Percentiles rank a stretch among this genome's conserved stretches.
phyloP scores from a whole-genome alignment of 2,329 filamentous ascomycete genomes.

The Nemania bipapillata region DNA sequence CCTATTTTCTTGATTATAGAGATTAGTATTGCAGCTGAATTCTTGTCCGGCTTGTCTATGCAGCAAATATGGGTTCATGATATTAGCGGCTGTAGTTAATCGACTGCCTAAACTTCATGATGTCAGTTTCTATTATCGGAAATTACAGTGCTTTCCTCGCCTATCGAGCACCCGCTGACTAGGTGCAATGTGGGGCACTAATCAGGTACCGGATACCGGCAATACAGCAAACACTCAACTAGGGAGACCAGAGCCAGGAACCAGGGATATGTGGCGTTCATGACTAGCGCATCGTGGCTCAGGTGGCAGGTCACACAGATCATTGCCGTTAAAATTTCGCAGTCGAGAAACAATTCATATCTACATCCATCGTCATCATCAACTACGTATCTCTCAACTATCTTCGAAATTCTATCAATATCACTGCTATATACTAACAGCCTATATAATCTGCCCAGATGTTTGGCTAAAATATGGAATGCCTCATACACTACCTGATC shows the following conservation, averaged over 20 bases:
- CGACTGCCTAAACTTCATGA: conserved; percentile 6
- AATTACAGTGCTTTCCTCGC: conserved; percentile 22
- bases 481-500: background rate
- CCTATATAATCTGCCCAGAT: background rate
- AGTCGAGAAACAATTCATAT: background rate
- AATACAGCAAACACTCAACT: background rate
- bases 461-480: background rate
- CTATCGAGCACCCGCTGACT: background rate
- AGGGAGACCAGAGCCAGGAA: background rate
- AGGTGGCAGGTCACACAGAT: conserved; percentile 20
- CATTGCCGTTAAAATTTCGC: background rate
- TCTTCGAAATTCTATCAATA: background rate
- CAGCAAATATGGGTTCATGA: conserved; percentile 20
- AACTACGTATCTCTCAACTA: background rate
- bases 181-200: conserved; percentile 6
- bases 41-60: conserved; percentile 1
- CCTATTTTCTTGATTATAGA: conserved; percentile 3
- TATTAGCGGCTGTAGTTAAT: background rate
- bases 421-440: background rate
- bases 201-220: conserved; percentile 26
- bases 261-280: conserved; percentile 9
- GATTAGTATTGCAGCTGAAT: conserved; percentile 14
- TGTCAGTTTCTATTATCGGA: conserved; percentile 11
- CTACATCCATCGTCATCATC: background rate
- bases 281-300: conserved; percentile 6